Percentiles rank a stretch among this genome's conserved stretches.
Conservation (phyloP, 371 early-diverging fungal genomes). For the Actinomucor elegans region DNA sequence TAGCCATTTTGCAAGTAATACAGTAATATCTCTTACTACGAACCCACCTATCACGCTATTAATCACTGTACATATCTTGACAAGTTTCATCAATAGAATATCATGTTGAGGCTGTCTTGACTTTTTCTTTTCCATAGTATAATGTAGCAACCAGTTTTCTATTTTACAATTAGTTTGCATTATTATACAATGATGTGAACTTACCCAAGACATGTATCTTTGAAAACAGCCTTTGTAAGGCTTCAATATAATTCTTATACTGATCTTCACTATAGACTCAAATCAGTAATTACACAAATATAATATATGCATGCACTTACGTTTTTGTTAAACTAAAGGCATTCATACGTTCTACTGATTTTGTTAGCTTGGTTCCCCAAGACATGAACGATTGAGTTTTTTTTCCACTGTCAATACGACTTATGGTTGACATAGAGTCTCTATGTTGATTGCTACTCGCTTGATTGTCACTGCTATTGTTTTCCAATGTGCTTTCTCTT, state of each 20-base stretch:
- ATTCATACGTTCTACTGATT: constrained; percentile 57
- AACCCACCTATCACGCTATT: constrained; percentile 45
- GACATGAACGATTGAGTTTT: constrained; percentile 38
- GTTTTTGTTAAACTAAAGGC: constrained; percentile 49
- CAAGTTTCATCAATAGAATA: constrained; percentile 29
- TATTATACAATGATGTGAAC: not conserved
- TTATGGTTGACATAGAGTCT: constrained; percentile 10
- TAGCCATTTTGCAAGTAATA: constrained; percentile 52
- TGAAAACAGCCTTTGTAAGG: constrained; percentile 34
- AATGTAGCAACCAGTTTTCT: constrained; percentile 44
- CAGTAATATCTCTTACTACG: constrained; percentile 44
- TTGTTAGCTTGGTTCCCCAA: constrained; percentile 49
- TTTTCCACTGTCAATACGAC: constrained; percentile 11
- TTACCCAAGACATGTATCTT: constrained; percentile 42
- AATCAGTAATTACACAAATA: not conserved
- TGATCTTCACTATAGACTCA: constrained; percentile 40
- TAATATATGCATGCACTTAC: constrained; percentile 14
- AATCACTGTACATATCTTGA: constrained; percentile 37
- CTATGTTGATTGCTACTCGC: not conserved
- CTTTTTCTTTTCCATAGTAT: constrained; percentile 20
- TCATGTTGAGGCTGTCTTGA: constrained; percentile 29
- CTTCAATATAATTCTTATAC: constrained; percentile 44
- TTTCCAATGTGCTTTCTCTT: constrained; percentile 23
- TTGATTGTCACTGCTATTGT: not conserved
- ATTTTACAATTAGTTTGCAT: not conserved